Evolutionary conservation across 371 early-diverging fungal genomes (phyloP).

Genomic region (Mortierella sp.): DNA sequence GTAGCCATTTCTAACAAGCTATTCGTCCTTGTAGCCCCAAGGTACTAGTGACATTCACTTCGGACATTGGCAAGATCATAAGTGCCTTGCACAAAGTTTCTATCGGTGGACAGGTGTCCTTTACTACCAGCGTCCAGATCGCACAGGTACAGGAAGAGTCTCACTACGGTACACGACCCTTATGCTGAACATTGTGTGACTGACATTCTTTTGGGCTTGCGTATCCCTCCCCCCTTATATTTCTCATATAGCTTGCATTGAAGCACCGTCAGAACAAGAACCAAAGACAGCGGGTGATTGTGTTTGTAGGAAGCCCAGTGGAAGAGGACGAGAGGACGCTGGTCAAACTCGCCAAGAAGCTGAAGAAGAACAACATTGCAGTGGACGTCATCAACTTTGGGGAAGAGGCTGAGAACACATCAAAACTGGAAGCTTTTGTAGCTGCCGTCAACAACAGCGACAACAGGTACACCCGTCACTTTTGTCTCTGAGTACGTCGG

Average conservation of each 20-base stretch:
- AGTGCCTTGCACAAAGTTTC: conserved; percentile 85
- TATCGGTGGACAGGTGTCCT: conserved; percentile 77
- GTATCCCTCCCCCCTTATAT: background rate
- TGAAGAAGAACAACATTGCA: conserved; percentile 97
- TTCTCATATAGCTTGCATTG: conserved; percentile 78
- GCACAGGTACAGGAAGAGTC: conserved; percentile 88
- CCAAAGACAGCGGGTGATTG: conserved; percentile 93
- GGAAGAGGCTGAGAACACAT: conserved; percentile 90
- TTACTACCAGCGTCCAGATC: conserved; percentile 92
- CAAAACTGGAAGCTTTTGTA: conserved; percentile 92
- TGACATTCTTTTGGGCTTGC: no score
- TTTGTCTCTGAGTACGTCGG: no score
- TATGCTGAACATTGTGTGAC: no score
- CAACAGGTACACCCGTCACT: conserved; percentile 82
- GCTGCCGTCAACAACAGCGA: conserved; percentile 89
- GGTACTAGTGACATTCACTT: conserved; percentile 91
- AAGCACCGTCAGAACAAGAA: conserved; percentile 98
- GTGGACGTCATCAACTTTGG: conserved; percentile 98
- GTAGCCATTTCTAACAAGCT: no score
- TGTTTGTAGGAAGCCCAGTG: conserved; percentile 94
- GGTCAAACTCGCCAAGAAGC: conserved; percentile 91
- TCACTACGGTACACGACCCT: no score
- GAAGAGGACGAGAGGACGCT: conserved; percentile 85
- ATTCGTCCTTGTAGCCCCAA: conserved; percentile 75
- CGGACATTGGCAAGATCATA: conserved; percentile 91